Percentiles rank a stretch among this genome's conserved stretches.
Conservation (phyloP, 1,284 basidiomycete genomes). For the Porphyrellus sp. region DNA sequence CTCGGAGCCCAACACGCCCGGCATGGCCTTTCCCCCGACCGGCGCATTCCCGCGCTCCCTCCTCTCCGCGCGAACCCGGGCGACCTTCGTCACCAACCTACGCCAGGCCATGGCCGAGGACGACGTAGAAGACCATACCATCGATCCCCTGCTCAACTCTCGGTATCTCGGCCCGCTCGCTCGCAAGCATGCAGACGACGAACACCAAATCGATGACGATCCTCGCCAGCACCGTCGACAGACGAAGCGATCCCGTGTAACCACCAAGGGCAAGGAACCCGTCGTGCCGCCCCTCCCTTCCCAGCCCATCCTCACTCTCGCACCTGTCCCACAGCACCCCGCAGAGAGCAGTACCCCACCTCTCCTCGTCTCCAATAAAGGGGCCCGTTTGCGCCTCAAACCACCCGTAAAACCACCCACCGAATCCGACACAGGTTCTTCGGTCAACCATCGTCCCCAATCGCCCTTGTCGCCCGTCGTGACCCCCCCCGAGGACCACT, state of each 20-base stretch:
- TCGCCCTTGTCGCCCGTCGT: constrained; percentile 33
- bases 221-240: constrained; percentile 38
- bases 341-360: constrained; percentile 14
- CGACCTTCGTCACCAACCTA: constrained; percentile 43
- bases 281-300: constrained; percentile 17
- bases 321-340: constrained; percentile 22
- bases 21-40: constrained; percentile 29
- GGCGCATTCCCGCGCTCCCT: constrained; percentile 50
- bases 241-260: constrained; percentile 28
- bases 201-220: constrained; percentile 42
- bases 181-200: constrained; percentile 45
- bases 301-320: constrained; percentile 27
- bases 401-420: constrained; percentile 32
- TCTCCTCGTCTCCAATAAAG: constrained; percentile 41
- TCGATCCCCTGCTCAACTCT: constrained; percentile 46
- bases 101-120: constrained; percentile 48
- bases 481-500: constrained; percentile 30
- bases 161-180: constrained; percentile 46
- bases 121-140: constrained; percentile 43
- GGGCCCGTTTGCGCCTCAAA: constrained; percentile 42
- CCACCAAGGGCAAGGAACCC: constrained; percentile 41
- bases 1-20: constrained; percentile 22
- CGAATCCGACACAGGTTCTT: constrained; percentile 21
- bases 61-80: constrained; percentile 37
- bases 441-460: constrained; percentile 19